phyloP scores from a whole-genome alignment of 2,329 filamentous ascomycete genomes.

The Fusarium euwallaceae region DNA sequence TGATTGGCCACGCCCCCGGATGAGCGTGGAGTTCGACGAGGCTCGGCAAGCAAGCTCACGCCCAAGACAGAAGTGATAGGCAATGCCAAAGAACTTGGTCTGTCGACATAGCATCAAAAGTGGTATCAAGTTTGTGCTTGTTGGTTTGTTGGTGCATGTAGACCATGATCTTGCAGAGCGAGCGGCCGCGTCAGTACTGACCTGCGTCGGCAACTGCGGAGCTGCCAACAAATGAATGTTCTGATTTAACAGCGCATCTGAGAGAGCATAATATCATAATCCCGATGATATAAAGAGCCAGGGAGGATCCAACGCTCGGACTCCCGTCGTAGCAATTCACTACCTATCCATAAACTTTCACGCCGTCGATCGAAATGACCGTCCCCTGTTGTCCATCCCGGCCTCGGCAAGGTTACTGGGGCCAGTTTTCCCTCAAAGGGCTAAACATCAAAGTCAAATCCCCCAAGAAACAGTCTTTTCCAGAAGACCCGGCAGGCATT shows the following conservation, averaged over 20 bases:
- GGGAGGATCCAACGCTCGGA: constrained; percentile 38
- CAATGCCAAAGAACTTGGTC: neutral
- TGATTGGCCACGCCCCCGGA: neutral
- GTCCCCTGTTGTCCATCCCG: constrained; percentile 34
- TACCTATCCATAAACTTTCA: constrained; percentile 22
- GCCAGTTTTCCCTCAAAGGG: constrained; percentile 41
- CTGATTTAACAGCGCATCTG: neutral
- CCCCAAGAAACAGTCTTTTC: constrained; percentile 14
- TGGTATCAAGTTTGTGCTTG: neutral
- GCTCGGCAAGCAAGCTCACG: neutral
- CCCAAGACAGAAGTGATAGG: neutral
- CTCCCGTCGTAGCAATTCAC: constrained; percentile 14
- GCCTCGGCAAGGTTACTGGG: constrained; percentile 40
- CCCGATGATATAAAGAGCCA: constrained; percentile 22
- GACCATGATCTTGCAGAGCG: neutral
- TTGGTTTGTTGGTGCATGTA: neutral
- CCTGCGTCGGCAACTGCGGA: constrained; percentile 6
- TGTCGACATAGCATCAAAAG: neutral
- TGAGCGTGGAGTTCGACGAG: neutral
- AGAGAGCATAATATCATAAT: neutral
- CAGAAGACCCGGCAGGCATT: constrained; percentile 13
- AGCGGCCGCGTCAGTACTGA: neutral
- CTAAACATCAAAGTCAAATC: constrained; percentile 40
- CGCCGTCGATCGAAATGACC: constrained; percentile 42
- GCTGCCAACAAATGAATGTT: constrained; percentile 7